Conservation (phyloP, 2,329 filamentous ascomycete species). For the Aspergillus brunneoviolaceus region DNA sequence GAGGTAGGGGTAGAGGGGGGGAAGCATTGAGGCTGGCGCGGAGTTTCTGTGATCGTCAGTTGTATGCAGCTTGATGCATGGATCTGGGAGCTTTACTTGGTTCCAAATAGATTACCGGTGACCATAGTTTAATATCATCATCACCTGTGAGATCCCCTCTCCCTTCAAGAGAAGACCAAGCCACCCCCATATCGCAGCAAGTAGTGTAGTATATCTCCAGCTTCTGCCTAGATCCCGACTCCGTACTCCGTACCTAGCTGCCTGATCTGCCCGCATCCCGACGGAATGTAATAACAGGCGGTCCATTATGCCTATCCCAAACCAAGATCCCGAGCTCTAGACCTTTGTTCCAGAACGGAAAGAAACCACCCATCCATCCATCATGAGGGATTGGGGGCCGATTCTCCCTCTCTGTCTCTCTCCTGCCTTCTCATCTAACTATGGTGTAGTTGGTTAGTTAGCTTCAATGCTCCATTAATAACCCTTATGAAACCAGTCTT, state of each 20-base stretch:
- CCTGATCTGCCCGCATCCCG: not conserved
- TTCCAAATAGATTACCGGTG: not conserved
- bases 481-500: too few species aligned
- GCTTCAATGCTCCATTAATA: too few species aligned
- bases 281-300: not conserved
- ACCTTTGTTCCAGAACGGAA: not conserved
- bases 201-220: too few species aligned
- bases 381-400: not conserved
- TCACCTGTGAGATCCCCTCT: too few species aligned
- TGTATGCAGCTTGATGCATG: not conserved
- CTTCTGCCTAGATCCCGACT: not conserved
- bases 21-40: not conserved
- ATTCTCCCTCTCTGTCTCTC: not conserved
- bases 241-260: not conserved
- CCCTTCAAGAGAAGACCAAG: too few species aligned
- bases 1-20: not conserved
- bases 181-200: too few species aligned
- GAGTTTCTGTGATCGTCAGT: not conserved
- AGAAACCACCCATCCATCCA: not conserved
- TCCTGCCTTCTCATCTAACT: too few species aligned
- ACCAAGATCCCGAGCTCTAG: not conserved
- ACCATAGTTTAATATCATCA: not conserved
- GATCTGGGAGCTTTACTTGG: not conserved
- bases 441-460: too few species aligned
- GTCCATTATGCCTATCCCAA: not conserved